These are phyloP conservation scores for Heracleum sosnowskyi DNA, from an alignment of 129 eudicot genomes.

Conservation along the genomic window DNA sequence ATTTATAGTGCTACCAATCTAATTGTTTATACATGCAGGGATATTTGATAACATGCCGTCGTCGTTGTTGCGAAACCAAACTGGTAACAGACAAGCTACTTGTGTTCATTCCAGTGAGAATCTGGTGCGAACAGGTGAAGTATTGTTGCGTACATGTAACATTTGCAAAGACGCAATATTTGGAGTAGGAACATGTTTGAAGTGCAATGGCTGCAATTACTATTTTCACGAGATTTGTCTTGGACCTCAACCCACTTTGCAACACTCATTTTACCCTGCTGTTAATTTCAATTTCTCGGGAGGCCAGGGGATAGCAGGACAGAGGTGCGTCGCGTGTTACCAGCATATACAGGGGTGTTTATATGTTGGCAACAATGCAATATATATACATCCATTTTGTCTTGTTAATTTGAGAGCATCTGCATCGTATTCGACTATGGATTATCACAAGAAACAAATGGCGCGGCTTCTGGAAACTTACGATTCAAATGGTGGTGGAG, in stretches of 20 bases:
- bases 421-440: not conserved
- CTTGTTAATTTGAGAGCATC: not conserved
- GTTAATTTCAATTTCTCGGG: not conserved
- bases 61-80: not conserved
- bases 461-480: not conserved
- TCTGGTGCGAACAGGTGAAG: not conserved
- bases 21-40: not conserved
- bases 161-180: not conserved
- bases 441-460: not conserved
- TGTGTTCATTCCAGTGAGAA: not conserved
- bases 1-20: not conserved
- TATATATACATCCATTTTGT: not conserved
- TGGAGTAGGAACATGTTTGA: not conserved
- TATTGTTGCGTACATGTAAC: not conserved
- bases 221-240: not conserved
- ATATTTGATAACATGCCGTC: not conserved
- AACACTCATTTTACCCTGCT: not conserved
- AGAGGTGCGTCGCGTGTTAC: not conserved
- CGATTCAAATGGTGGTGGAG: not conserved
- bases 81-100: not conserved
- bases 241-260: not conserved
- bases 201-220: not conserved
- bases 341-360: not conserved
- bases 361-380: not conserved
- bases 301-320: not conserved